These are phyloP conservation scores for Phlebiopsis gigantea DNA, from an alignment of 768 basidiomycete species.

Conservation along the genomic window DNA sequence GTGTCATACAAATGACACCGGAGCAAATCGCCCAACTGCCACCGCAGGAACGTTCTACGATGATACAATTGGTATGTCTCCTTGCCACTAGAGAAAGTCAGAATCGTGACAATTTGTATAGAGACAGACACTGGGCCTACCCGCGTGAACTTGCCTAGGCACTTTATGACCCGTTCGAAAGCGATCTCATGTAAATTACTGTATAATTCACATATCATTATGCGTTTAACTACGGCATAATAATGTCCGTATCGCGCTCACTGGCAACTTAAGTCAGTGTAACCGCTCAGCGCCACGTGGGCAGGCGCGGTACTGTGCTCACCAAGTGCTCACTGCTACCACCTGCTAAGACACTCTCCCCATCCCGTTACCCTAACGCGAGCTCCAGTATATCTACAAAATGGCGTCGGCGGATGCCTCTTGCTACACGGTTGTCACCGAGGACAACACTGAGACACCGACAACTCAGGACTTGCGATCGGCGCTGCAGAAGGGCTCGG, in stretches of 20 bases:
- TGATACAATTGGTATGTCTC: slow-evolving; percentile 79
- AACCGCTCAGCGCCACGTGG: slow-evolving; percentile 6
- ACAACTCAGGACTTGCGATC: slow-evolving; percentile 79
- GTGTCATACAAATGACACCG: slow-evolving; percentile 75
- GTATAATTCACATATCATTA: background rate
- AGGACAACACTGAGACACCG: slow-evolving; percentile 68
- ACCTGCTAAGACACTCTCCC: background rate
- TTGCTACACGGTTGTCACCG: slow-evolving; percentile 77
- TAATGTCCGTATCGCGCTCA: background rate
- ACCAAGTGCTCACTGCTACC: background rate
- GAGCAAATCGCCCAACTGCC: slow-evolving; percentile 79
- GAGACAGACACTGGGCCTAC: slow-evolving; percentile 11
- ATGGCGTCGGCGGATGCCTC: slow-evolving; percentile 48
- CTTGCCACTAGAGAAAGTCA: background rate
- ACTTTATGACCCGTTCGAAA: background rate
- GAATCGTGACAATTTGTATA: background rate
- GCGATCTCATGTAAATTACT: background rate
- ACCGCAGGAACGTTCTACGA: slow-evolving; percentile 65
- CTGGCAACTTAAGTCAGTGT: background rate
- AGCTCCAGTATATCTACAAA: background rate
- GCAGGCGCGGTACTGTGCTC: no score
- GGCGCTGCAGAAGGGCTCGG: slow-evolving; percentile 88
- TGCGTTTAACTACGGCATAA: background rate
- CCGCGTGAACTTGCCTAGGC: background rate
- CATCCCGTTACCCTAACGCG: slow-evolving; percentile 7